Base-by-base conservation (phyloP, 495 filamentous ascomycete genomes). In the Penicillium cosmopolitanum region DNA sequence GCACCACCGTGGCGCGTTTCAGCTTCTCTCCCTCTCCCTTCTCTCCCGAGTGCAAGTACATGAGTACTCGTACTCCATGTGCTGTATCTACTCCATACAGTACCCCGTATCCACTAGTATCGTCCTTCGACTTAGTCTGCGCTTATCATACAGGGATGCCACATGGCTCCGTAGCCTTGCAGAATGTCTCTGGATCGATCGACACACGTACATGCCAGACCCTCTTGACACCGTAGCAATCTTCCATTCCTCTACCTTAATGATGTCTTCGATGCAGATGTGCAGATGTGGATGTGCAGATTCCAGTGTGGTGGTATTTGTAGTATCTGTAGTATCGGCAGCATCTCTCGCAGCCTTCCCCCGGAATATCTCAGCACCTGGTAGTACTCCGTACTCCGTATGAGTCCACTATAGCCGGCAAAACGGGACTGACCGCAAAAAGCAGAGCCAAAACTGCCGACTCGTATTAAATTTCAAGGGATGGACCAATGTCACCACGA, bases 151-250 rank as follows among this genome's bases (percentile, higher is more conserved):
- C 33, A 33, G 31, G 25, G 19, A 54, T 51, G 60, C 67, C 67
- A 69, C 65, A 67, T 69, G 67, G 67, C 59, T 44, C 64, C 36
- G 55, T 68, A 58, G 58, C 67, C 65, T 70, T 70, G 67, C 67
- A 67, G 67, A 65, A 67, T 67, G 67, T 63, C 52, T 69, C 58
- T 65, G 51, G 48, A 66, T 60, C 44, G 51, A 61, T 63, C 65
- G 55, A 61, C 66, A 55, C 40, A 33, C 58, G 57, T 43, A 57
- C 66, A 64, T 66, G 54, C 60, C 43, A 57, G n/a, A 44, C 53
- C 25, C 46, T 11, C 64, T 62, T 64, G 67, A 57, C 40, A 70
- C 67, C 40, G 67, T 70, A 70, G 67, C 65, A 70, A 50, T 64
- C 52, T 61, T 68, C 65, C 67, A 65, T 65, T 62, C 46, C 46